phyloP scores from a whole-genome alignment of 106 monocot species.

The Acorus calamus region DNA sequence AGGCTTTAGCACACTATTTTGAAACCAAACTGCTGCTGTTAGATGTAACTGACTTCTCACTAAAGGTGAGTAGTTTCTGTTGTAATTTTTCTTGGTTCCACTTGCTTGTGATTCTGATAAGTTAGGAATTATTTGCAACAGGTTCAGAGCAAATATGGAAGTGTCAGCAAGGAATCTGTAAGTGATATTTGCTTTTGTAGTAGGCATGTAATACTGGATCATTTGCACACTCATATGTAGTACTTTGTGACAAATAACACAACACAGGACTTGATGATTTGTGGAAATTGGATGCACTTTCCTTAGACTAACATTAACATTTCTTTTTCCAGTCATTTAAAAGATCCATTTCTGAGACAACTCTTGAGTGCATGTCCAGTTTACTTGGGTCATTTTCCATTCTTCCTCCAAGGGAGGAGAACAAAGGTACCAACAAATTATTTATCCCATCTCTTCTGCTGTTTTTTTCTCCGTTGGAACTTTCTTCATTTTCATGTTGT shows the following conservation, averaged over 20 bases:
- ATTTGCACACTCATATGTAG: too few species aligned
- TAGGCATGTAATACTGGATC: too few species aligned
- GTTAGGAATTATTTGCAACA: slow-evolving; percentile 10
- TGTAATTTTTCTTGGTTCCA: background rate
- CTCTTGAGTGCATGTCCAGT: slow-evolving; percentile 62
- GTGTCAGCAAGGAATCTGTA: slow-evolving; percentile 35
- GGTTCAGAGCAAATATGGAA: slow-evolving; percentile 70
- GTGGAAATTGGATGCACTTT: too few species aligned
- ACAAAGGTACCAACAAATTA: slow-evolving; percentile 36
- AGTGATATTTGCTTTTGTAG: slow-evolving; percentile 5
- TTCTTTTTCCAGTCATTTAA: slow-evolving; percentile 33
- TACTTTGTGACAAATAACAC: too few species aligned
- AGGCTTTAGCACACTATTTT: slow-evolving; percentile 61
- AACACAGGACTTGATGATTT: too few species aligned
- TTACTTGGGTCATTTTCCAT: slow-evolving; percentile 65
- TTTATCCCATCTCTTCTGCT: background rate
- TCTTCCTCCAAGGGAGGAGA: slow-evolving; percentile 38
- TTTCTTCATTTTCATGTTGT: slow-evolving; percentile 1
- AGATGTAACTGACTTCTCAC: slow-evolving; percentile 58
- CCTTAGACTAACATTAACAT: too few species aligned
- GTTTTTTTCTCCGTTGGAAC: background rate
- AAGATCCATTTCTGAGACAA: slow-evolving; percentile 59
- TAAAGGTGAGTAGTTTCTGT: slow-evolving; percentile 37
- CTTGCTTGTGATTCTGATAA: slow-evolving; percentile 11
- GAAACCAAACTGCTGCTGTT: slow-evolving; percentile 61